phyloP scores from a whole-genome alignment of 257 asterid genomes.

The Nicotiana paniculata region DNA sequence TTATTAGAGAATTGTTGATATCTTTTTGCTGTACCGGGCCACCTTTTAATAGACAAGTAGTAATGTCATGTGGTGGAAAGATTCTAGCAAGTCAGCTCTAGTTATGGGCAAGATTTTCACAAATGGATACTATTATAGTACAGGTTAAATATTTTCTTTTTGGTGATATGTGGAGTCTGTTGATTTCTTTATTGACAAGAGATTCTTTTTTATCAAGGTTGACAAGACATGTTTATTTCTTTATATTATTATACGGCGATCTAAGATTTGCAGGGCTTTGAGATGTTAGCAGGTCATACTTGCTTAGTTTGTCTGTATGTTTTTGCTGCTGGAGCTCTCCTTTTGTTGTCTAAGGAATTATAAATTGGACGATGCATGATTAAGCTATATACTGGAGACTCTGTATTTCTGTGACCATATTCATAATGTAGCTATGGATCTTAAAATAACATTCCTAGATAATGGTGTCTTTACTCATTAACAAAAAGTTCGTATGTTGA shows the following conservation, averaged over 20 bases:
- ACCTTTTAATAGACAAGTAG: neutral
- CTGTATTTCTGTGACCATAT: neutral
- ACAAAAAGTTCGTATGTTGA: neutral
- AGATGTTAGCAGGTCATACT: neutral
- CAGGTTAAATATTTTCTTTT: neutral
- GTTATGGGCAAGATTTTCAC: neutral
- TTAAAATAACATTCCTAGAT: no score
- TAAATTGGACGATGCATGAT: neutral
- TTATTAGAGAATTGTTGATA: neutral
- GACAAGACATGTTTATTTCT: neutral
- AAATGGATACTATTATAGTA: neutral
- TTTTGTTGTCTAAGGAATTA: neutral
- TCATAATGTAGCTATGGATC: no score
- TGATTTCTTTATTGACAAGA: neutral
- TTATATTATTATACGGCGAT: neutral
- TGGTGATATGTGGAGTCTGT: neutral
- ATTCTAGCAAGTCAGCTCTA: neutral
- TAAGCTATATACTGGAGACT: neutral
- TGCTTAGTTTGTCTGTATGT: neutral
- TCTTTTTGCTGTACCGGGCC: neutral
- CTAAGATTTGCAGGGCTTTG: neutral
- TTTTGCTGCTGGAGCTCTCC: neutral
- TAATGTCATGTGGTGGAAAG: neutral
- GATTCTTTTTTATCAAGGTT: neutral
- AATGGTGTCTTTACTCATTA: no score